These are phyloP conservation scores for Rhodosporidiobolus odoratus DNA, from an alignment of 768 basidiomycete genomes.

Conservation along the genomic window DNA sequence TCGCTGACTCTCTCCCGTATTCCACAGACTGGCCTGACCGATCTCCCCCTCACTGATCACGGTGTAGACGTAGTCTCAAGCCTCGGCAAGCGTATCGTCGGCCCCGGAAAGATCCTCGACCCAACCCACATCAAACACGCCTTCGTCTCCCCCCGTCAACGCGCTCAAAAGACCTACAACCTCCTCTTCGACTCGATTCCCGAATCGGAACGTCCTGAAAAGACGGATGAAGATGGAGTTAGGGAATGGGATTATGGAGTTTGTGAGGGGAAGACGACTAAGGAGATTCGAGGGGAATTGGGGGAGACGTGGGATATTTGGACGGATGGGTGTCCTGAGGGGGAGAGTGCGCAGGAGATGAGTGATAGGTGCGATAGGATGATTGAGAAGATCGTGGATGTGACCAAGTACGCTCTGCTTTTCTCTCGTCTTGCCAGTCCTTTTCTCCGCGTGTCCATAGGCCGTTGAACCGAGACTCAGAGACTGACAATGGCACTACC, in stretches of 20 bases:
- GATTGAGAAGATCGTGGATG: conserved; percentile 59
- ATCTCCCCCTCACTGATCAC: conserved; percentile 75
- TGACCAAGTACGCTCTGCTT: conserved; percentile 16
- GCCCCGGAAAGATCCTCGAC: conserved; percentile 69
- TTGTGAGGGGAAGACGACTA: conserved; percentile 24
- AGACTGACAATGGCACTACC: too few species aligned
- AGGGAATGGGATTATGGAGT: conserved; percentile 83
- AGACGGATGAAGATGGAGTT: conserved; percentile 58
- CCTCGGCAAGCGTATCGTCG: conserved; percentile 64
- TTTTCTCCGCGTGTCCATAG: conserved; percentile 41
- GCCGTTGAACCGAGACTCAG: not conserved
- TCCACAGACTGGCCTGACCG: conserved; percentile 70
- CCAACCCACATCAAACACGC: conserved; percentile 68
- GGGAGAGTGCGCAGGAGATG: conserved; percentile 80
- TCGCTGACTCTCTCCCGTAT: not conserved
- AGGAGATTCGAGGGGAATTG: conserved; percentile 13
- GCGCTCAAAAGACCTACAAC: conserved; percentile 80
- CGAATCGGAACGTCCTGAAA: conserved; percentile 52
- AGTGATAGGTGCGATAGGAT: conserved; percentile 67
- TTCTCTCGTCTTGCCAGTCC: not conserved
- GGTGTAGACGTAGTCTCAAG: conserved; percentile 67
- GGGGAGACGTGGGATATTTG: conserved; percentile 60
- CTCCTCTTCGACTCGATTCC: conserved; percentile 61
- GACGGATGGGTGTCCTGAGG: conserved; percentile 61
- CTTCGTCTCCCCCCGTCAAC: conserved; percentile 77